phyloP scores from a whole-genome alignment of 2,329 filamentous ascomycete species.

The Hirsutella thompsonii region DNA sequence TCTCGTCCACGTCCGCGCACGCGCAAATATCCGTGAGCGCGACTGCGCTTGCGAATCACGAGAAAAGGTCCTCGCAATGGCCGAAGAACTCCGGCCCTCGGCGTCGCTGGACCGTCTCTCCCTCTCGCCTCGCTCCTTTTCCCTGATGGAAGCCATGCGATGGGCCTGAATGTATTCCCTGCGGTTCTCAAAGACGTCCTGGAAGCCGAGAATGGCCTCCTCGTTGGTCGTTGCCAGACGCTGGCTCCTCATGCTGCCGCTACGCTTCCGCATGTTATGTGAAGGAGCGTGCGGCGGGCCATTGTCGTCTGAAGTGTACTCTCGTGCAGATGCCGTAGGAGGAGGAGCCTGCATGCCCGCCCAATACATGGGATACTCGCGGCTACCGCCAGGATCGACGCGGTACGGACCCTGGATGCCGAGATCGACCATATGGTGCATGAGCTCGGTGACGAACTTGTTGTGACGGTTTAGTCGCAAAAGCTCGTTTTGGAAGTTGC shows the following conservation, averaged over 20 bases:
- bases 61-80: slow-evolving; percentile 10
- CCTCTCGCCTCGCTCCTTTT: slow-evolving; percentile 19
- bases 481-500: slow-evolving; percentile 90
- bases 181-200: slow-evolving; percentile 32
- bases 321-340: slow-evolving; percentile 17
- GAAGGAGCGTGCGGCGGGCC: slow-evolving; percentile 5
- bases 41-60: slow-evolving; percentile 10
- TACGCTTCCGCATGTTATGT: slow-evolving; percentile 5
- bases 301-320: slow-evolving; percentile 9
- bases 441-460: slow-evolving; percentile 86
- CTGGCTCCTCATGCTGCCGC: slow-evolving; percentile 5
- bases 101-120: slow-evolving; percentile 7
- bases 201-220: slow-evolving; percentile 24
- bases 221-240: slow-evolving; percentile 15
- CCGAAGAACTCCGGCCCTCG: slow-evolving; percentile 14
- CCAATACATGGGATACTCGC: slow-evolving; percentile 53
- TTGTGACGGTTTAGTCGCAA: slow-evolving; percentile 82
- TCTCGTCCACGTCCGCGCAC: slow-evolving; percentile 16
- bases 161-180: slow-evolving; percentile 21
- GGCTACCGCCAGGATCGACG: slow-evolving; percentile 51
- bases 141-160: slow-evolving; percentile 23
- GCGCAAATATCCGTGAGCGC: slow-evolving; percentile 16
- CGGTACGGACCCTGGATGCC: slow-evolving; percentile 68
- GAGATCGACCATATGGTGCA: slow-evolving; percentile 70
- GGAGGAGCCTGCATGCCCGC: slow-evolving; percentile 22